phyloP scores from a whole-genome alignment of 768 basidiomycete genomes.

The Brasilioporus rufonigricans region DNA sequence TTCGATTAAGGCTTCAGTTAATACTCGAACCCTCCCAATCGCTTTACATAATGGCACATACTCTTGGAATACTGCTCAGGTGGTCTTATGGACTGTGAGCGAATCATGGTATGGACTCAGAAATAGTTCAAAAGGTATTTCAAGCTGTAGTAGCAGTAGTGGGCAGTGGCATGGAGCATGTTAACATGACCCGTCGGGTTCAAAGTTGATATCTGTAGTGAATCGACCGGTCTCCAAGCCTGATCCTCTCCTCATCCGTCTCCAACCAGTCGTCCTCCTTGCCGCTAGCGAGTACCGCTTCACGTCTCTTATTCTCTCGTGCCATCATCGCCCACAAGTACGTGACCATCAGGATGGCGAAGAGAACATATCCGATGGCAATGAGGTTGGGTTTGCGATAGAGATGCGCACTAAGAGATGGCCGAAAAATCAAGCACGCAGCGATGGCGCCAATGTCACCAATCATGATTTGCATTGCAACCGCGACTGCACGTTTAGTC shows the following conservation, averaged over 20 bases:
- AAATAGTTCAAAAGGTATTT: no score
- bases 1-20: no score
- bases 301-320: constrained; percentile 48
- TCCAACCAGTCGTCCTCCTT: constrained; percentile 7
- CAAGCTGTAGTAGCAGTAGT: no score
- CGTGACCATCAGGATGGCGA: constrained; percentile 41
- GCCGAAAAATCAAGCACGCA: constrained; percentile 55
- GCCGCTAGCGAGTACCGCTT: constrained; percentile 20
- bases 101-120: no score
- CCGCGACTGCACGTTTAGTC: constrained; percentile 60
- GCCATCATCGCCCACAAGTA: constrained; percentile 50
- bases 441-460: constrained; percentile 60
- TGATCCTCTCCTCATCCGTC: constrained; percentile 22
- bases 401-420: constrained; percentile 42
- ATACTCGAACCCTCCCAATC: no score
- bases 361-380: constrained; percentile 56
- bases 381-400: constrained; percentile 59
- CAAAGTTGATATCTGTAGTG: constrained; percentile 30
- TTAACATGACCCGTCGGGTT: background rate
- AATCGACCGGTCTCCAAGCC: constrained; percentile 31
- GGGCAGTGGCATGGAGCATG: background rate
- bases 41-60: no score
- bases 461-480: constrained; percentile 63
- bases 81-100: no score
- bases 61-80: no score